Conservation (phyloP, 78 protist genomes). For the Anaeramoeba flamelloides region DNA sequence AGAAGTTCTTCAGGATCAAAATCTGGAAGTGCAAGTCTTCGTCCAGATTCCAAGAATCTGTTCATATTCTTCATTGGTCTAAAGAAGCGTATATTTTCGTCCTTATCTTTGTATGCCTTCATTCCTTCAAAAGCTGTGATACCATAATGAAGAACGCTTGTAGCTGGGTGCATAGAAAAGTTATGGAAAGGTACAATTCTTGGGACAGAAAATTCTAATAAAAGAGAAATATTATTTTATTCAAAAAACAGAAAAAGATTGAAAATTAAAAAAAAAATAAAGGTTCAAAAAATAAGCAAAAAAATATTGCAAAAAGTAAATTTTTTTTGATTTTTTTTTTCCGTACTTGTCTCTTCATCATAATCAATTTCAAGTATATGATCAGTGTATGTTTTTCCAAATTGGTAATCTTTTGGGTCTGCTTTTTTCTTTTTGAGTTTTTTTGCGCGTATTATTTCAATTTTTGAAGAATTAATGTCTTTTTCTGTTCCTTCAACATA, state of each 20-base stretch:
- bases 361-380: slow-evolving; percentile 77
- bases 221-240: no score
- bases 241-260: no score
- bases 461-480: no score
- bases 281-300: no score
- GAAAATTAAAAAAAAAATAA: no score
- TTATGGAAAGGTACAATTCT: slow-evolving; percentile 57
- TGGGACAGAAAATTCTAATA: slow-evolving; percentile 52
- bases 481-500: no score
- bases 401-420: slow-evolving; percentile 40
- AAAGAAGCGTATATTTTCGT: slow-evolving; percentile 42
- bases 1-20: slow-evolving; percentile 33
- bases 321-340: no score
- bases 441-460: no score
- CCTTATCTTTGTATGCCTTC: slow-evolving; percentile 66
- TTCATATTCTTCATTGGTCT: slow-evolving; percentile 78
- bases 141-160: slow-evolving; percentile 77
- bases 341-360: slow-evolving; percentile 13
- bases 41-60: slow-evolving; percentile 47
- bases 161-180: slow-evolving; percentile 59
- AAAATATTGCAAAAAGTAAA: no score
- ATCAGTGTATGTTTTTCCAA: slow-evolving; percentile 66
- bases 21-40: slow-evolving; percentile 72
- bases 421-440: slow-evolving; percentile 19
- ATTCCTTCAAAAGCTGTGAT: slow-evolving; percentile 87